Evolutionary conservation across 768 basidiomycete genomes (phyloP).

Genomic region (Hortiboletus flavorubellus): DNA sequence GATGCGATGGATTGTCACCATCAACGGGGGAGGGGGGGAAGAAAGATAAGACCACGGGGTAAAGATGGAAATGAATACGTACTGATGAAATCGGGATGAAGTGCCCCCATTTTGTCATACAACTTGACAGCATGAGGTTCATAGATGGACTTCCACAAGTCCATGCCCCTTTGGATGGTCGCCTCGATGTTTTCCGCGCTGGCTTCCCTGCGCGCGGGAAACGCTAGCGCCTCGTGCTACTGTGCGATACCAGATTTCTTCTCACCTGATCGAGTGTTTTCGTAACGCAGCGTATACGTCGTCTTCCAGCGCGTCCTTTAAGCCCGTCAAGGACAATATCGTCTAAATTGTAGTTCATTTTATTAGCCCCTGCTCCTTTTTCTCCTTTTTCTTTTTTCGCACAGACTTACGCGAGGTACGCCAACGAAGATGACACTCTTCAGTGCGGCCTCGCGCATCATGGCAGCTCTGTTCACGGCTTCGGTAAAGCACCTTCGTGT

Average conservation of each 20-base stretch:
- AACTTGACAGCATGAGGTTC: slow-evolving; percentile 87
- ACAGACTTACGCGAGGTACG: slow-evolving; percentile 67
- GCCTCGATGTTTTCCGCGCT: slow-evolving; percentile 64
- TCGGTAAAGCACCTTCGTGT: slow-evolving; percentile 46
- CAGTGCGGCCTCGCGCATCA: slow-evolving; percentile 86
- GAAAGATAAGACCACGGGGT: slow-evolving; percentile 36
- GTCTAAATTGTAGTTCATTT: slow-evolving; percentile 44
- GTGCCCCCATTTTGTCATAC: slow-evolving; percentile 77
- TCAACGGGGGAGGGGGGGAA: slow-evolving; percentile 9
- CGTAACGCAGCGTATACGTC: slow-evolving; percentile 74
- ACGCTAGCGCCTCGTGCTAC: slow-evolving; percentile 24
- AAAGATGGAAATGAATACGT: slow-evolving; percentile 39
- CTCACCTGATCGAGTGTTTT: slow-evolving; percentile 63
- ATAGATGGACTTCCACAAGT: slow-evolving; percentile 86
- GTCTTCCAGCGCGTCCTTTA: slow-evolving; percentile 74
- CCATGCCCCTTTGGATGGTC: slow-evolving; percentile 63
- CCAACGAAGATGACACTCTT: slow-evolving; percentile 90
- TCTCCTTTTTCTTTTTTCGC: neutral
- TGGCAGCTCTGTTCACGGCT: slow-evolving; percentile 68
- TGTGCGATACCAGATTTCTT: slow-evolving; percentile 13
- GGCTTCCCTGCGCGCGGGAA: slow-evolving; percentile 45
- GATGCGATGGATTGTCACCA: slow-evolving; percentile 26
- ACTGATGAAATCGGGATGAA: slow-evolving; percentile 95
- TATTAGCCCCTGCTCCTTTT: neutral
- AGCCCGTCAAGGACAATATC: slow-evolving; percentile 75